These are phyloP conservation scores for Cutaneotrichosporon cyanovorans DNA, from an alignment of 1,284 basidiomycete genomes.

Conservation along the genomic window DNA sequence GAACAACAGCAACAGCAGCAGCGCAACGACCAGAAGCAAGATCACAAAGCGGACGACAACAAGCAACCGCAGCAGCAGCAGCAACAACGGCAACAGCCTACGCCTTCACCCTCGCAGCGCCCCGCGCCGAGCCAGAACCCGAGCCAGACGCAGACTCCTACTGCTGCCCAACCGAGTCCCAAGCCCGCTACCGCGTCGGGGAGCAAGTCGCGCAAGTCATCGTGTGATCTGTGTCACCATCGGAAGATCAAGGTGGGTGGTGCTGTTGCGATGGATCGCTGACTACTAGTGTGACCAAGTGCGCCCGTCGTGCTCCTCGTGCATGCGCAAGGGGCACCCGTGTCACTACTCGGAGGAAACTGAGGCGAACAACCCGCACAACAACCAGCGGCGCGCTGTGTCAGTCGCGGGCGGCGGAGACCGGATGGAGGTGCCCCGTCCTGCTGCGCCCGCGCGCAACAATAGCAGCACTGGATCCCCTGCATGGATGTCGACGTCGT, in stretches of 20 bases:
- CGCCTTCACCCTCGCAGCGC: neutral
- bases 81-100: slow-evolving; percentile 2
- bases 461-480: slow-evolving; percentile 13
- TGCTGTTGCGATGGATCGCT: neutral
- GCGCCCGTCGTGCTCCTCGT: slow-evolving; percentile 33
- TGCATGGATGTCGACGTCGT: slow-evolving; percentile 16
- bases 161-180: slow-evolving; percentile 11
- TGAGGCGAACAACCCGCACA: slow-evolving; percentile 21
- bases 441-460: neutral
- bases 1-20: no score
- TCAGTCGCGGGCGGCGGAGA: neutral
- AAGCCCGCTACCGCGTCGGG: slow-evolving; percentile 9
- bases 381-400: slow-evolving; percentile 3
- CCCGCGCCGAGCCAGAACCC: neutral
- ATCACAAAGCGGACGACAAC: no score
- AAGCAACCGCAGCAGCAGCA: slow-evolving; percentile 1
- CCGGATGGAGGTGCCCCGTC: slow-evolving; percentile 5
- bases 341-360: slow-evolving; percentile 36
- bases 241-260: slow-evolving; percentile 36
- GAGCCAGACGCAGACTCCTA: no score
- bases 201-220: slow-evolving; percentile 28
- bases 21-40: no score
- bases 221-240: slow-evolving; percentile 37
- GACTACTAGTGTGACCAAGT: slow-evolving; percentile 34
- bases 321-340: slow-evolving; percentile 29